Evolutionary conservation across 306 rosid species (phyloP).

Genomic region (Cicer pinnatifidum): DNA sequence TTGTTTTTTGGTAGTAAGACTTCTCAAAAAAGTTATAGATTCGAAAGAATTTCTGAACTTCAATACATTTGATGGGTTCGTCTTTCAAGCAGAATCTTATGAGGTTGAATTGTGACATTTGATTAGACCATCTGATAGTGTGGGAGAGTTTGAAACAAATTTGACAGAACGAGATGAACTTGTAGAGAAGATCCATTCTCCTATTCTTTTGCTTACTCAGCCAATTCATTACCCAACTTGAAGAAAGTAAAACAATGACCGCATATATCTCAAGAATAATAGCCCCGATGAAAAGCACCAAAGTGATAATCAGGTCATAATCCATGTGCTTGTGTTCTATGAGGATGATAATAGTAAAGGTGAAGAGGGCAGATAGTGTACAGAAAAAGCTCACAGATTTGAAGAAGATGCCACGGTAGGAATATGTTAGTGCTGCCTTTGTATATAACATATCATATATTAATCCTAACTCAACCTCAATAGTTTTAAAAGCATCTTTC

Average conservation of each 20-base stretch:
- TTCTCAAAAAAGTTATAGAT: slow-evolving; percentile 23
- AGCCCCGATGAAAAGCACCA: slow-evolving; percentile 45
- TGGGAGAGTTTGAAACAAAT: background rate
- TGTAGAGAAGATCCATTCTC: slow-evolving; percentile 1
- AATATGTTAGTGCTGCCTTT: slow-evolving; percentile 47
- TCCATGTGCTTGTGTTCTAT: background rate
- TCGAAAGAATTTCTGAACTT: background rate
- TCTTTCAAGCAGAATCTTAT: slow-evolving; percentile 22
- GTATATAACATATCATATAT: slow-evolving; percentile 54
- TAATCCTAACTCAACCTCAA: slow-evolving; percentile 60
- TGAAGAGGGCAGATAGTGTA: slow-evolving; percentile 7
- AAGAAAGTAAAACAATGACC: slow-evolving; percentile 36
- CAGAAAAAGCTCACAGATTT: slow-evolving; percentile 25
- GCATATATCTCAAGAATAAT: slow-evolving; percentile 46
- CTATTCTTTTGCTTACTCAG: slow-evolving; percentile 20
- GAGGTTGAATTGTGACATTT: slow-evolving; percentile 43
- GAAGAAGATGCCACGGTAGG: slow-evolving; percentile 2
- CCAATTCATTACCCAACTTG: slow-evolving; percentile 46
- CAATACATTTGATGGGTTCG: background rate
- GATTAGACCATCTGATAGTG: slow-evolving; percentile 44
- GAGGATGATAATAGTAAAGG: slow-evolving; percentile 9
- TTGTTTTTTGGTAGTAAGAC: background rate
- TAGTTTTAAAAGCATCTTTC: slow-evolving; percentile 35
- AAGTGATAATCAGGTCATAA: slow-evolving; percentile 29
- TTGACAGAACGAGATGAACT: background rate